phyloP scores from a whole-genome alignment of 768 basidiomycete genomes.

The Mycena albidolilacea region DNA sequence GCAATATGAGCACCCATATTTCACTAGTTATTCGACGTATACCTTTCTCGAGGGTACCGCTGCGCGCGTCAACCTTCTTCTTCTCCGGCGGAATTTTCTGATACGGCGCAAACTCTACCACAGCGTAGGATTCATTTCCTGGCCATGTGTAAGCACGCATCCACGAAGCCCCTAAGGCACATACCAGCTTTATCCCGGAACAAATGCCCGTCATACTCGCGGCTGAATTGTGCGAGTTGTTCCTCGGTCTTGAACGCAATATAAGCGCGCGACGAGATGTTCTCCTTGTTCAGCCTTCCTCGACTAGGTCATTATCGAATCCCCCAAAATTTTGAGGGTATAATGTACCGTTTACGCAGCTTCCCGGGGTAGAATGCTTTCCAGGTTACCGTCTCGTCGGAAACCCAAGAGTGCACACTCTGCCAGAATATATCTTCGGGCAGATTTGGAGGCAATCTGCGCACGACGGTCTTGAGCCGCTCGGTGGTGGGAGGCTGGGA shows the following conservation, averaged over 20 bases:
- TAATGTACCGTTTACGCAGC: conserved; percentile 73
- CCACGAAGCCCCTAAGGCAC: conserved; percentile 40
- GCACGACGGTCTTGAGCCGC: conserved; percentile 89
- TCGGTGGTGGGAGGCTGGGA: conserved; percentile 55
- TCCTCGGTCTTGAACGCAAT: conserved; percentile 89
- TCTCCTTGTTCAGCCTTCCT: conserved; percentile 85
- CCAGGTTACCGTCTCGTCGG: conserved; percentile 79
- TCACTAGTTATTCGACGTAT: conserved; percentile 27
- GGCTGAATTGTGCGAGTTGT: conserved; percentile 79
- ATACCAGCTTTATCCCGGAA: conserved; percentile 93
- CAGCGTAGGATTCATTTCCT: conserved; percentile 91
- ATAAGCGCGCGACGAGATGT: conserved; percentile 90
- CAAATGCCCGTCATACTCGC: conserved; percentile 91
- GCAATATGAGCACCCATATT: conserved; percentile 7
- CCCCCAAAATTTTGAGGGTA: not conserved
- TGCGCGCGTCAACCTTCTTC: conserved; percentile 83
- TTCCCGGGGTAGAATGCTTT: conserved; percentile 79
- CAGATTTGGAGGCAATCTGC: conserved; percentile 91
- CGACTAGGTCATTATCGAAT: conserved; percentile 33
- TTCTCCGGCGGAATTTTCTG: conserved; percentile 87
- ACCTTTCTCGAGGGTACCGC: conserved; percentile 94
- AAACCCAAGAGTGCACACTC: conserved; percentile 88
- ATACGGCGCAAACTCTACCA: conserved; percentile 95
- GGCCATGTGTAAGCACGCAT: conserved; percentile 15
- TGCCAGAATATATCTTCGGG: conserved; percentile 97